Base-by-base conservation (phyloP, 495 filamentous ascomycete species). In the Hamigera avellanea region DNA sequence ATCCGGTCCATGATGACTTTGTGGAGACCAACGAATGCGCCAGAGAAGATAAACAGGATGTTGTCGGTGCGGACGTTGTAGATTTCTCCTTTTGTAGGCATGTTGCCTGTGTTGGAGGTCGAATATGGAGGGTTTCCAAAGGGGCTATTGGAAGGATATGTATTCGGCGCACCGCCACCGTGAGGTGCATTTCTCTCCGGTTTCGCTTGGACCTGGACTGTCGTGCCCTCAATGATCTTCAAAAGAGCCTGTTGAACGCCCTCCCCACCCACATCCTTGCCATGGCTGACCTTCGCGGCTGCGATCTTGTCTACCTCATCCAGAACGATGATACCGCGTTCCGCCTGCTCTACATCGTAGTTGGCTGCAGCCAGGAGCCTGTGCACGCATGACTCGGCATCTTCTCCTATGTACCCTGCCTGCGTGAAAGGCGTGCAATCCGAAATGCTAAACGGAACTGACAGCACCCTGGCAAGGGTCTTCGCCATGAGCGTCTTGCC, bases 231-330 rank as follows among this genome's bases (percentile, higher is more conserved):
- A 19, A 98, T 82, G 18, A 98, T 84, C 61, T 96, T 96, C 13
- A 98, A 55, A 2, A 98, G 71, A 16, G 91, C 87, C 62, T 98
- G 93, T 54, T 98, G 91, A 0, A 96, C 91, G 33, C 91, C 93
- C 57, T 93, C 86, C 9, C 87, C 87, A 14, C 84, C 78, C 10
- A 94, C 87, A 48, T 95, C 87, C 46, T 86, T 81, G 18, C 80
- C 80, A 44, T 81, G 73, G 36, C 65, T 70, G 21, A 76, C 66
- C 48, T 75, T 80, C 2, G 76, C 73, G 1, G 79, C 75, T 16
- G 89, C 86, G 19, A 98, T 86, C 61, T 98, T 98, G 65, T 98
- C 91, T 26, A 98, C 79, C 54, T 98, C 91, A 44, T 98, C 91
- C 5, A 98, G 70, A 42, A 87, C 89, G 33, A 98, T 85, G 36